These are phyloP conservation scores for Lagenidium giganteum DNA, from an alignment of 352 stramenopile genomes.

Conservation along the genomic window DNA sequence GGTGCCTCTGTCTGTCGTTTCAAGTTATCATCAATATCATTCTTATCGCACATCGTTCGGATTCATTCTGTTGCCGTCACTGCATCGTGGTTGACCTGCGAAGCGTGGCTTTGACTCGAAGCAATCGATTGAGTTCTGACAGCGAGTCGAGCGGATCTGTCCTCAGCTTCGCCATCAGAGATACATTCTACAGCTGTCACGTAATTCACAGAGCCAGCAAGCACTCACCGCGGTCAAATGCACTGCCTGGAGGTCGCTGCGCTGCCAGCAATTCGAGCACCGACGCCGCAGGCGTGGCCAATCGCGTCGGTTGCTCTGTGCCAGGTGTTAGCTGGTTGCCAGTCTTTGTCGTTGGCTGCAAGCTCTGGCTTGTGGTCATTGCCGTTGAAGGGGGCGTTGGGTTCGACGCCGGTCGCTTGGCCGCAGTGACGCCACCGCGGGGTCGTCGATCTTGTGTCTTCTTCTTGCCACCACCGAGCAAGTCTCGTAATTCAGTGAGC, in stretches of 20 bases:
- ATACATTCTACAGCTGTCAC: not conserved
- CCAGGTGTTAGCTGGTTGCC: no score
- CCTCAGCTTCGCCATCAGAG: not conserved
- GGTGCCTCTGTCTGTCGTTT: no score
- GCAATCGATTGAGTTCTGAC: conserved; percentile 47
- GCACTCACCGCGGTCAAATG: conserved; percentile 22
- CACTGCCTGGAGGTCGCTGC: no score
- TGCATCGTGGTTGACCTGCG: conserved; percentile 20
- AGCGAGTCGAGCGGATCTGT: conserved; percentile 45
- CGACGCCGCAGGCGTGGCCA: no score
- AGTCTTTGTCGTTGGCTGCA: no score
- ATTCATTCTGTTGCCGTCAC: conserved; percentile 10
- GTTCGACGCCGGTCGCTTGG: not conserved
- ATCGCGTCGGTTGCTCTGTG: no score
- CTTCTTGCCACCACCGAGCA: conserved; percentile 31
- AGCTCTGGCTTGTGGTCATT: no score
- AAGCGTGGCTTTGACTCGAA: conserved; percentile 48
- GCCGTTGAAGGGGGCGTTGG: not conserved
- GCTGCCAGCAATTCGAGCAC: no score
- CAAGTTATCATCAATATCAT: no score
- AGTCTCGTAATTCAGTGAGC: conserved; percentile 41
- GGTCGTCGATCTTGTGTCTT: not conserved
- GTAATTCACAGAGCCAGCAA: no score
- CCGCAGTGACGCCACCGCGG: not conserved
- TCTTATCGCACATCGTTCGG: no score